A percentile compares a stretch with the other conserved stretches of the same genome.
These are phyloP conservation scores for Pyrus communis DNA, from an alignment of 306 rosid species.

Conservation along the genomic window DNA sequence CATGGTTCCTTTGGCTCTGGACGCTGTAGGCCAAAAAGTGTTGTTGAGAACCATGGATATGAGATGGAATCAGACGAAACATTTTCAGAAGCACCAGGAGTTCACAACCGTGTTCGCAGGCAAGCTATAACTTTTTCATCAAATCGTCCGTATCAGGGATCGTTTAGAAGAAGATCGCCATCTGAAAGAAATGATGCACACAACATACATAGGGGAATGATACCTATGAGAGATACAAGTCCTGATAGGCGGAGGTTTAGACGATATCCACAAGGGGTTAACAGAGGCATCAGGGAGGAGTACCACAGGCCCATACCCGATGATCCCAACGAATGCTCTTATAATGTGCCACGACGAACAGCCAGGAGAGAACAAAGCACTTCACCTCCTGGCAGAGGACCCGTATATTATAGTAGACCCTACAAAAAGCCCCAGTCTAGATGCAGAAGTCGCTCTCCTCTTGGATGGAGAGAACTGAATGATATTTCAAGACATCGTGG, in stretches of 20 bases:
- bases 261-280: constrained; percentile 26
- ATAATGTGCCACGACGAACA: constrained; percentile 18
- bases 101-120: constrained; percentile 19
- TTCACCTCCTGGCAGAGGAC: constrained; percentile 20
- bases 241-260: constrained; percentile 29
- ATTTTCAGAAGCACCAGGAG: constrained; percentile 6
- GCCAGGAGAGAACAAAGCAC: constrained; percentile 25
- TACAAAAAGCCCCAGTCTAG: constrained; percentile 23
- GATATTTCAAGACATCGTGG: constrained; percentile 14
- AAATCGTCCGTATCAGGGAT: constrained; percentile 12
- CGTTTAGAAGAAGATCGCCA: constrained; percentile 28
- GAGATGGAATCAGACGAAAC: constrained; percentile 10
- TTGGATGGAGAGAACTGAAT: constrained; percentile 17
- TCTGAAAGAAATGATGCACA: constrained; percentile 3
- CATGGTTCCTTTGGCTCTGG: constrained; percentile 18
- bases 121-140: constrained; percentile 9
- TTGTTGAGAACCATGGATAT: constrained; percentile 13
- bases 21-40: constrained; percentile 19
- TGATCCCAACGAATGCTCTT: constrained; percentile 17
- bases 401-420: constrained; percentile 21
- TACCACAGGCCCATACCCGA: constrained; percentile 19
- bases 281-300: constrained; percentile 19
- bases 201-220: constrained; percentile 17
- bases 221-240: constrained; percentile 18
- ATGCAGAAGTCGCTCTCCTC: constrained; percentile 35